These are phyloP conservation scores for Smallanthus sonchifolius DNA, from an alignment of 129 eudicot genomes.

Conservation along the genomic window DNA sequence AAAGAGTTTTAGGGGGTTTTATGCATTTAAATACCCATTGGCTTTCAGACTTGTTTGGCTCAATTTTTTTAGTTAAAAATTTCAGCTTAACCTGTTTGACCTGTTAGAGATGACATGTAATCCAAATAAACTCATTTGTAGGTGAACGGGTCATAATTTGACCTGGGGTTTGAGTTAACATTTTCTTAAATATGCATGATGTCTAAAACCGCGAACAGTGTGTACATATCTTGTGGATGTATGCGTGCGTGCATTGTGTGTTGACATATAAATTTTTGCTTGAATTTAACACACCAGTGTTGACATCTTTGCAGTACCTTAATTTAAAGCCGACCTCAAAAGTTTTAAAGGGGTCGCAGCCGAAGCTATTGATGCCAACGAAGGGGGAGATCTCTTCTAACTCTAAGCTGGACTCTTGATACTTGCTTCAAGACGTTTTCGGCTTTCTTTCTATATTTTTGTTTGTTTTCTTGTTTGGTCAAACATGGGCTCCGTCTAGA, in stretches of 20 bases:
- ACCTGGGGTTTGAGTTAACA: too few species aligned
- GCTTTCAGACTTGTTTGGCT: not conserved
- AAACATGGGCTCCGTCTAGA: constrained; percentile 18
- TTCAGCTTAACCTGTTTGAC: too few species aligned
- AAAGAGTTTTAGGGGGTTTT: not conserved
- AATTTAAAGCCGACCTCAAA: constrained; percentile 43
- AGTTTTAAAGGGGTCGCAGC: constrained; percentile 33
- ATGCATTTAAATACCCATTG: not conserved
- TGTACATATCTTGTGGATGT: not conserved
- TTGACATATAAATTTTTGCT: not conserved
- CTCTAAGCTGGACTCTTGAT: constrained; percentile 51
- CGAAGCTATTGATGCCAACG: constrained; percentile 22
- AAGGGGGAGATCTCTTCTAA: constrained; percentile 46
- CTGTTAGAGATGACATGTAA: not conserved
- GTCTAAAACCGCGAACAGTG: too few species aligned
- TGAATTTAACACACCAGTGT: not conserved
- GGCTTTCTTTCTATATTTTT: constrained; percentile 1
- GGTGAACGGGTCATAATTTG: too few species aligned
- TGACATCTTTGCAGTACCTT: constrained; percentile 46
- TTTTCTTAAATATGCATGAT: too few species aligned
- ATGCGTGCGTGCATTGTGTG: not conserved
- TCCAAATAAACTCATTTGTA: not conserved
- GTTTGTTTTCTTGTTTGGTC: constrained; percentile 23
- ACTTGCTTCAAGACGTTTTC: constrained; percentile 17
- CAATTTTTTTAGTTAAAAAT: not conserved